phyloP scores from a whole-genome alignment of 1,139 yeast species.

The Hyphopichia fennica region DNA sequence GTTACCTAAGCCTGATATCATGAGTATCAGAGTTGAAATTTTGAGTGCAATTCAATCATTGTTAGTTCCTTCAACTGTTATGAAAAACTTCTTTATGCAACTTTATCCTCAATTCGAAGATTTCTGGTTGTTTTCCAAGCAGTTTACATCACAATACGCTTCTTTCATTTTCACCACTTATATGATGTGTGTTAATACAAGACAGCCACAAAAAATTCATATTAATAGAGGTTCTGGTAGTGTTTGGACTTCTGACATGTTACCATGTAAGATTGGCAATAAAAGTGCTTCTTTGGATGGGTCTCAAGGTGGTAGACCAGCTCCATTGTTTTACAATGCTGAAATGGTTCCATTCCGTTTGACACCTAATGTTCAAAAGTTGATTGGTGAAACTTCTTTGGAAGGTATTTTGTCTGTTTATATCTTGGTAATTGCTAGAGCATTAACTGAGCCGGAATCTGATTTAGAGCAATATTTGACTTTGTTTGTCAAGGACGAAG shows the following conservation, averaged over 20 bases:
- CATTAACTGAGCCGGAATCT: slow-evolving; percentile 86
- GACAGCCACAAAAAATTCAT: slow-evolving; percentile 93
- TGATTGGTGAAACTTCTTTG: slow-evolving; percentile 88
- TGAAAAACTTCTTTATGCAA: slow-evolving; percentile 65
- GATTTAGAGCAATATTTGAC: slow-evolving; percentile 87
- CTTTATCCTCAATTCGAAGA: slow-evolving; percentile 82
- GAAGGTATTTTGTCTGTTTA: slow-evolving; percentile 91
- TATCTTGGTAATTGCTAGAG: slow-evolving; percentile 81
- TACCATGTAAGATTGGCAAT: slow-evolving; percentile 78
- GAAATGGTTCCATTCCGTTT: slow-evolving; percentile 96
- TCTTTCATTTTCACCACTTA: slow-evolving; percentile 90
- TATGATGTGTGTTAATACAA: slow-evolving; percentile 89
- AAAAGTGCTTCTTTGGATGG: slow-evolving; percentile 60
- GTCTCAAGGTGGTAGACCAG: slow-evolving; percentile 56
- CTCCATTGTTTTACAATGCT: slow-evolving; percentile 90
- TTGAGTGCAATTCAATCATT: slow-evolving; percentile 84
- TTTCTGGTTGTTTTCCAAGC: slow-evolving; percentile 96
- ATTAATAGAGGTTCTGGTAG: slow-evolving; percentile 81
- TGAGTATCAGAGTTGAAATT: slow-evolving; percentile 88
- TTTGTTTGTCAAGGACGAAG: slow-evolving; percentile 91
- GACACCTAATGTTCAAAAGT: slow-evolving; percentile 91
- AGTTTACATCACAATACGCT: slow-evolving; percentile 95
- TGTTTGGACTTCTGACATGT: slow-evolving; percentile 94
- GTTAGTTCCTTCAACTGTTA: slow-evolving; percentile 81
- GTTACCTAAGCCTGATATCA: slow-evolving; percentile 86